A percentile compares a stretch with the other conserved stretches of the same genome.
phyloP scores from a whole-genome alignment of 2,329 filamentous ascomycete species.

The Aspergillus phoenicis region DNA sequence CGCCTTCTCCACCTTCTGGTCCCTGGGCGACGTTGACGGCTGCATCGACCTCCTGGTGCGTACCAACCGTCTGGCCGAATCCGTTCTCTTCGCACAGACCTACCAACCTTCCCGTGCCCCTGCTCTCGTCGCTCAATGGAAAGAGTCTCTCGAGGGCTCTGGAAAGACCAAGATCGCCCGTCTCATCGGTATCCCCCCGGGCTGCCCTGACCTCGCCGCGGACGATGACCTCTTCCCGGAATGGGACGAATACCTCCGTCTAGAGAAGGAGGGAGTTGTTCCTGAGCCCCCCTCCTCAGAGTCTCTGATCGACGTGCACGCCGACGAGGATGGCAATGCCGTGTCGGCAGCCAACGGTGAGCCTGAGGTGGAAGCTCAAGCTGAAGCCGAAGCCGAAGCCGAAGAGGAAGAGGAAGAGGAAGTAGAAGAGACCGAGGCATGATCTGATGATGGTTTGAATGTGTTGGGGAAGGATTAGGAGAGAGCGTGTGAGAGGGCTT shows the following conservation, averaged over 20 bases:
- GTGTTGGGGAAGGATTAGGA: too few species aligned
- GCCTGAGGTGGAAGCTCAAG: constrained; percentile 33
- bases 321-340: constrained; percentile 31
- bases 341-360: constrained; percentile 37
- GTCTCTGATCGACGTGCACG: constrained; percentile 47
- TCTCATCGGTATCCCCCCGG: constrained; percentile 77
- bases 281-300: constrained; percentile 41
- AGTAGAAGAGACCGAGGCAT: neutral
- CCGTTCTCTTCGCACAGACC: constrained; percentile 89
- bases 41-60: constrained; percentile 78
- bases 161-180: constrained; percentile 85
- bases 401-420: neutral
- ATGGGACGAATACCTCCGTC: constrained; percentile 85
- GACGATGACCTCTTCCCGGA: constrained; percentile 89
- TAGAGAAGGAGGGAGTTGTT: constrained; percentile 71
- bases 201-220: constrained; percentile 58
- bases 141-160: constrained; percentile 75
- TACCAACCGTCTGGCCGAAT: constrained; percentile 80
- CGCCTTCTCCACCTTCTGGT: constrained; percentile 88
- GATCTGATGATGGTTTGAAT: neutral
- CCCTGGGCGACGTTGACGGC: constrained; percentile 76
- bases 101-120: constrained; percentile 82
- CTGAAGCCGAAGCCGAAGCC: constrained; percentile 19
- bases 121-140: constrained; percentile 75
- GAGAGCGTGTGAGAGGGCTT: neutral